A percentile compares a stretch with the other conserved stretches of the same genome.
Evolutionary conservation across 225 moss, liverwort and hornwort species (phyloP).

Genomic region (Sphagnum contortum): DNA sequence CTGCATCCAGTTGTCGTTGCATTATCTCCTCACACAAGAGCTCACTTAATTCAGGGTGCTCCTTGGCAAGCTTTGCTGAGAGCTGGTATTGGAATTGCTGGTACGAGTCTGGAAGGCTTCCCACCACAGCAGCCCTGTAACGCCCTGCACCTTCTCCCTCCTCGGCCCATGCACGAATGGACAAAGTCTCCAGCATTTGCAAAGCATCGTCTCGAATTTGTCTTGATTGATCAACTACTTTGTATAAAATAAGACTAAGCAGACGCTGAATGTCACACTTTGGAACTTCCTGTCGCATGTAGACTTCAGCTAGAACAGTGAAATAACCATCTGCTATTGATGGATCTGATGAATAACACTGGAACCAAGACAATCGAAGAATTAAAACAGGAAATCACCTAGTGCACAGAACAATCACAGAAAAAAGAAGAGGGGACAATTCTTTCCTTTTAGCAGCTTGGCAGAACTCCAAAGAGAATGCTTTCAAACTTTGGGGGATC

Average conservation of each 20-base stretch:
- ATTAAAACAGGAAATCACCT: not conserved
- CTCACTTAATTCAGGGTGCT: slow-evolving; percentile 98
- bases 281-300: slow-evolving; percentile 98
- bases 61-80: slow-evolving; percentile 95
- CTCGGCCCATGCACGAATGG: slow-evolving; percentile 97
- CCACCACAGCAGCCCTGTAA: slow-evolving; percentile 96
- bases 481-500: too few species aligned
- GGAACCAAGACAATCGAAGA: slow-evolving; percentile 15
- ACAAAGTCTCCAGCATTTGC: slow-evolving; percentile 98
- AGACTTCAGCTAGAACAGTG: slow-evolving; percentile 96
- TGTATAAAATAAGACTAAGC: slow-evolving; percentile 94
- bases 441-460: too few species aligned
- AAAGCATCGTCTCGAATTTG: slow-evolving; percentile 96
- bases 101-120: slow-evolving; percentile 97
- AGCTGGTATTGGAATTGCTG: slow-evolving; percentile 98
- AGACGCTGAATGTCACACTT: slow-evolving; percentile 94
- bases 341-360: slow-evolving; percentile 98
- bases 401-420: not conserved
- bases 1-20: slow-evolving; percentile 99
- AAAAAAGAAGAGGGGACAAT: too few species aligned
- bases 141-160: slow-evolving; percentile 95
- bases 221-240: slow-evolving; percentile 94
- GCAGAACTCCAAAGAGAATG: too few species aligned
- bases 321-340: slow-evolving; percentile 99
- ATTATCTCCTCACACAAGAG: slow-evolving; percentile 96